Base-by-base conservation (phyloP, 129 eudicot species). In the Daucus carota region DNA sequence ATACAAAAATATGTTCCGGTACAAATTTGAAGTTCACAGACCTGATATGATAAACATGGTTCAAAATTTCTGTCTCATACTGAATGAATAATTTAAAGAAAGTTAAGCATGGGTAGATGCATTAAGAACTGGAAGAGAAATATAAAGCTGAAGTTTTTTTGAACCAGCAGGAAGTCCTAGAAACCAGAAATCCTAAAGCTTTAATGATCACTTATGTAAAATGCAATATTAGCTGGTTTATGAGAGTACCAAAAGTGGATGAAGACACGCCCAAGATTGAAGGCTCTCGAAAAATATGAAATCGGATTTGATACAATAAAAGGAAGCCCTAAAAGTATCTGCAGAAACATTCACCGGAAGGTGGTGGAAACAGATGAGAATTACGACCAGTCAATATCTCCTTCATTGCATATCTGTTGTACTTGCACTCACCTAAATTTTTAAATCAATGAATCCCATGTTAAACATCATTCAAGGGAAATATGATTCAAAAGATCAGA, bases 21-120 rank as follows among this genome's bases (percentile, higher is more conserved):
- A 93, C 91, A 84, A 93, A 93, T 78, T 93, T 93, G 86, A 93
- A 93, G 88, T 93, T 93, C 76, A 93, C 98, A 33, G 98, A 93
- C 98, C 98, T 93, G 89, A 74, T 74, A 77, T 48, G 82, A 74
- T 24, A 46, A 60, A 75, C 41, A 42, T 73, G 34, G 17, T 46
- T 70, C 46, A 45, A 60, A n/a, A 62, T 29, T 20, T 44, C 50
- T 65, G 69, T 48, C 52, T 38, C 26, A 15, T 18, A 36, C 12
- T 44, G 36, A 24, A 62, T 29, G n/a, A 24, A 14, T 67, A 75
- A 44, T 76, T 8, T 24, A 31, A 46, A 70, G 20, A 70, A 38
- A 52, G 31, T 50, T 40, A 8, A 17, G 57, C 41, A 34, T 17
- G 11, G n/a, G 43, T 59, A 78, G 36, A 54, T 50, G 45, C 60